These are phyloP conservation scores for Picocystis sp. DNA, from an alignment of 163 green algal genomes.

Conservation along the genomic window DNA sequence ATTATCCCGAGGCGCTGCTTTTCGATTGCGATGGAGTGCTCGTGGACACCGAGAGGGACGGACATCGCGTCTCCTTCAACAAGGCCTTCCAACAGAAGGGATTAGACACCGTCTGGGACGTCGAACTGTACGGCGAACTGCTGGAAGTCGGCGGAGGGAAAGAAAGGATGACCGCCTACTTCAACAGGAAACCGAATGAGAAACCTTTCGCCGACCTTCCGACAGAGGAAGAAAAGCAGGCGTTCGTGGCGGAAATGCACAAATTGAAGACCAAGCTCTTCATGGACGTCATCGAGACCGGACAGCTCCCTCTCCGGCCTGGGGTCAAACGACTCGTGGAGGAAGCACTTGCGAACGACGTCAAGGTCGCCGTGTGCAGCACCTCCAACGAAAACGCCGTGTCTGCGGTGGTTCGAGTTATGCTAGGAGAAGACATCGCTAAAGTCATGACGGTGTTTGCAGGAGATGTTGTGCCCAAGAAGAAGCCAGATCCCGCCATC, in stretches of 20 bases:
- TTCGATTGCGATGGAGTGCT: slow-evolving; percentile 78
- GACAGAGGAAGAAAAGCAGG: slow-evolving; percentile 31
- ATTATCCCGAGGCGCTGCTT: slow-evolving; percentile 44
- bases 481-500: slow-evolving; percentile 90
- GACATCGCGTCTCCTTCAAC: slow-evolving; percentile 85
- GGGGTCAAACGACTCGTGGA: slow-evolving; percentile 56
- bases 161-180: slow-evolving; percentile 93
- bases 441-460: slow-evolving; percentile 38
- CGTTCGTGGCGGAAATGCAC: slow-evolving; percentile 74
- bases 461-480: slow-evolving; percentile 86
- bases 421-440: slow-evolving; percentile 49
- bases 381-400: slow-evolving; percentile 94
- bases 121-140: slow-evolving; percentile 85
- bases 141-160: slow-evolving; percentile 93
- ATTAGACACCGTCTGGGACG: slow-evolving; percentile 41
- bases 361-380: slow-evolving; percentile 89
- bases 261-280: slow-evolving; percentile 88
- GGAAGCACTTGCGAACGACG: slow-evolving; percentile 56
- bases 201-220: slow-evolving; percentile 13
- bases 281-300: slow-evolving; percentile 75
- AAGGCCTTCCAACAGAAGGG: slow-evolving; percentile 64
- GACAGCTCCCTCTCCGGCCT: slow-evolving; percentile 73
- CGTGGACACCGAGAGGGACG: slow-evolving; percentile 72
- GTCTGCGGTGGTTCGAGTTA: slow-evolving; percentile 68
- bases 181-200: slow-evolving; percentile 32